Evolutionary conservation across 2,329 filamentous ascomycete genomes (phyloP), one percentile per base, ranked within the genome.

Genomic region (Claviceps cyperi): DNA sequence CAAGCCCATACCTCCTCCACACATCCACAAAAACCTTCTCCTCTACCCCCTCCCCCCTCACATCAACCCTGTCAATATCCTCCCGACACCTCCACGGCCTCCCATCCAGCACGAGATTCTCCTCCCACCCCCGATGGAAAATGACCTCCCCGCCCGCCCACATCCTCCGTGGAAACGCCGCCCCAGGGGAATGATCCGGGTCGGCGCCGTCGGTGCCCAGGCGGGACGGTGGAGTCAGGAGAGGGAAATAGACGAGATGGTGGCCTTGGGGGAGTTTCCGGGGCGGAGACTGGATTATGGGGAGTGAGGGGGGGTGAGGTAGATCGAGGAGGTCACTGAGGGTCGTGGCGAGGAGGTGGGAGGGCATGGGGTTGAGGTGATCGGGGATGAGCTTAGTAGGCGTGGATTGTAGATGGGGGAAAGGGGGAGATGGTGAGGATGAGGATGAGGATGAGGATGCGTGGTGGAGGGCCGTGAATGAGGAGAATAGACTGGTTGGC

Each of bases 171-270:
- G 74, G 74, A 62, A 86, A 95, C 1, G 81, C 80, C 4, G 63
- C 62, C 1, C 84, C 86, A 0, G 91, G 91, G 22, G 74, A 81
- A 61, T 95, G 88, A 49, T 83, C 72, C 4, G 78, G 71, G 63
- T 97, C 91, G 1, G 90, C 94, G 51, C 92, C 91, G 68, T 98
- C 92, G 1, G 80, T 71, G 17, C 88, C 75, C 43, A 97, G 76
- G 36, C 71, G 58, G 7, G 75, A 77, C 14, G 78, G 69, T 1
- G 76, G 71, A 17, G 83, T 70, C 54, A 80, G 77, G 11, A 84
- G 77, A 52, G 89, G 87, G 68, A 95, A 96, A 70, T 94, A 94
- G 55, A 91, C 80, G 37, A 95, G 74, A 64, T 96, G 89, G 63
- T 94, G 83, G 37, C 83, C 85, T 32, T 77, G 73, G 0, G 83